A percentile compares a stretch with the other conserved stretches of the same genome.
Evolutionary conservation across 352 stramenopile genomes (phyloP).

Genomic region (Pythium aristosporum): DNA sequence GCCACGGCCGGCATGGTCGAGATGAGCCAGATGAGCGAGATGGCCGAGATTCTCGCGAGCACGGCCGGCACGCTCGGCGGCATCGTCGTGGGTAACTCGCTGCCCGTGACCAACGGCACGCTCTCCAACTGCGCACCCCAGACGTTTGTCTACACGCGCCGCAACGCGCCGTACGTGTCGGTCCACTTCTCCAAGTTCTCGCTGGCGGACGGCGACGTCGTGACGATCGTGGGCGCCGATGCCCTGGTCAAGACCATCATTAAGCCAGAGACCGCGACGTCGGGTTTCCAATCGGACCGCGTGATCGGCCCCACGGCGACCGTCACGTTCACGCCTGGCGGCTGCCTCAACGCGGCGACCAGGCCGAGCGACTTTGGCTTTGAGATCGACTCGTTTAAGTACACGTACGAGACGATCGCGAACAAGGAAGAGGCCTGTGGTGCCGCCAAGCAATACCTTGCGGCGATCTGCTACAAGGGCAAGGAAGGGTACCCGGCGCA

Average conservation of each 20-base stretch:
- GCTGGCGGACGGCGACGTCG: constrained; percentile 26
- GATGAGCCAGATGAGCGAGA: constrained; percentile 9
- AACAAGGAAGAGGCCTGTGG: constrained; percentile 36
- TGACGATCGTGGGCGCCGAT: constrained; percentile 25
- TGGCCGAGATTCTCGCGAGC: neutral
- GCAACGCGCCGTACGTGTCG: constrained; percentile 31
- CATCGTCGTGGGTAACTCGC: constrained; percentile 35
- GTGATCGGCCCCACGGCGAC: constrained; percentile 19
- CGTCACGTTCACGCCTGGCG: constrained; percentile 24
- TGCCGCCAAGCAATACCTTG: constrained; percentile 30
- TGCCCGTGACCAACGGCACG: constrained; percentile 36
- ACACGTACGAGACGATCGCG: constrained; percentile 28
- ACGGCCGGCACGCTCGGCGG: constrained; percentile 11
- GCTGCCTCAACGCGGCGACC: constrained; percentile 6
- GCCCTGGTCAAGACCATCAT: constrained; percentile 18
- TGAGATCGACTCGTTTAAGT: constrained; percentile 33
- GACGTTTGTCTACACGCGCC: constrained; percentile 26
- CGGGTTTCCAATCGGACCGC: constrained; percentile 19
- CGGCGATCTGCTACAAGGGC: constrained; percentile 38
- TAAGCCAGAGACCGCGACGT: constrained; percentile 4
- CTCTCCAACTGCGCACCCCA: constrained; percentile 25
- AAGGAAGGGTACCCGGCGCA: constrained; percentile 15
- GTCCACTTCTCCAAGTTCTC: constrained; percentile 36
- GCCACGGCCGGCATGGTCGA: constrained; percentile 17
- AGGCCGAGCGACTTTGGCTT: constrained; percentile 28